These are phyloP conservation scores for Scenedesmus sp. DNA, from an alignment of 163 green algal genomes.

Conservation along the genomic window DNA sequence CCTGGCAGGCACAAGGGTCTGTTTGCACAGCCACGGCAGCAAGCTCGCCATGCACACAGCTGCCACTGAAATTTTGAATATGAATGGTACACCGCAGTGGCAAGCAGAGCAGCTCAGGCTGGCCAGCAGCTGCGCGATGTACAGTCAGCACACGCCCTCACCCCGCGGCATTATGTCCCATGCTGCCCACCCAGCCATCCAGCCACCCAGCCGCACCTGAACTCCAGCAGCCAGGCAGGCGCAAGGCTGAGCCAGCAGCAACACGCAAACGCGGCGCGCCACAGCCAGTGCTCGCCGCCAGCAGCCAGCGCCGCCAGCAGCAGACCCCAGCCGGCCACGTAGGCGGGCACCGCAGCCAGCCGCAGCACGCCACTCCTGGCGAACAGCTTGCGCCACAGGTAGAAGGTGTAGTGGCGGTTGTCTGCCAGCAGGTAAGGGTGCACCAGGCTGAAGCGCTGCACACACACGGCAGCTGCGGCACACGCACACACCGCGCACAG, in stretches of 20 bases:
- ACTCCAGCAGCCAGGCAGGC: slow-evolving; percentile 85
- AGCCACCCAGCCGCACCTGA: slow-evolving; percentile 71
- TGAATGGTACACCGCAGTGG: background rate
- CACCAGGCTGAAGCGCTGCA: slow-evolving; percentile 66
- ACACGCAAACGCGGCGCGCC: slow-evolving; percentile 43
- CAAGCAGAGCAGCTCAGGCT: background rate
- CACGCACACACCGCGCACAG: background rate
- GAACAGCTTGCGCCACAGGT: slow-evolving; percentile 87
- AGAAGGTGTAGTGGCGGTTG: slow-evolving; percentile 97
- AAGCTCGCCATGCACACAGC: background rate
- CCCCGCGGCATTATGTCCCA: background rate
- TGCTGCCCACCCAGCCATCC: slow-evolving; percentile 28
- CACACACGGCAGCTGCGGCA: slow-evolving; percentile 24
- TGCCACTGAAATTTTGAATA: background rate
- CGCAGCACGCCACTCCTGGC: slow-evolving; percentile 41
- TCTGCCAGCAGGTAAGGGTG: slow-evolving; percentile 96
- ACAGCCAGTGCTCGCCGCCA: slow-evolving; percentile 55
- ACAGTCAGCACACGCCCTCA: background rate
- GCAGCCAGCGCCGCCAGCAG: slow-evolving; percentile 60
- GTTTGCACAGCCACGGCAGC: background rate
- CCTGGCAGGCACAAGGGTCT: background rate
- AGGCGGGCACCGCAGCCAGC: slow-evolving; percentile 69
- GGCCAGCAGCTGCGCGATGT: background rate
- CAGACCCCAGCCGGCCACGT: slow-evolving; percentile 57
- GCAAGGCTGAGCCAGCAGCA: slow-evolving; percentile 60